Percentiles rank a stretch among this genome's conserved stretches.
Evolutionary conservation across 2,329 filamentous ascomycete genomes (phyloP).

Genomic region (Claviceps sorghi): DNA sequence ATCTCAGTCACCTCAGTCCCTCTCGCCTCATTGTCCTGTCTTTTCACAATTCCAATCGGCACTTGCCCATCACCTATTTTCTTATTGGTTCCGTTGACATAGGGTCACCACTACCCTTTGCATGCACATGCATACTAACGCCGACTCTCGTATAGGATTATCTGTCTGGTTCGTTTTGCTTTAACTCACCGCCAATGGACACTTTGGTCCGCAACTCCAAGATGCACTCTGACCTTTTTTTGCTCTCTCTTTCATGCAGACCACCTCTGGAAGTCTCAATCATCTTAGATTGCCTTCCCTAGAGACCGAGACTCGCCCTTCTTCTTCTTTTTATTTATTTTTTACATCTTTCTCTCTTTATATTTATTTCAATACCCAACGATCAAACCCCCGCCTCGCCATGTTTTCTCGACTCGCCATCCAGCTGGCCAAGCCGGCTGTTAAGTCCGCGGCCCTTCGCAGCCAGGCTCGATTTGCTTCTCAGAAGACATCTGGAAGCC

Average conservation of each 20-base stretch:
- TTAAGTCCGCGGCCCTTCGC: constrained; percentile 27
- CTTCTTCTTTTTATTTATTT: not conserved
- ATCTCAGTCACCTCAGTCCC: not conserved
- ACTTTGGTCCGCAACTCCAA: constrained; percentile 13
- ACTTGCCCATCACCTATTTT: not conserved
- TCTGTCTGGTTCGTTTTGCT: constrained; percentile 49
- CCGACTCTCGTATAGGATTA: constrained; percentile 43
- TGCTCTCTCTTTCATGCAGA: constrained; percentile 13
- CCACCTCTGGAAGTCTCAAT: constrained; percentile 29
- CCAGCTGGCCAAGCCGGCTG: constrained; percentile 38
- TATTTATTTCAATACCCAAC: not conserved
- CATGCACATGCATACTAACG: constrained; percentile 24
- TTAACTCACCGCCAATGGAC: constrained; percentile 23
- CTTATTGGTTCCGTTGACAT: not conserved
- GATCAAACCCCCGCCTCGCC: constrained; percentile 14
- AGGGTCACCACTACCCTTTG: not conserved
- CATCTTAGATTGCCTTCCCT: constrained; percentile 11
- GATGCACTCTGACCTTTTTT: constrained; percentile 2
- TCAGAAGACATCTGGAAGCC: constrained; percentile 41
- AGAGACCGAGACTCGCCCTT: not conserved
- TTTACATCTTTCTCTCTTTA: not conserved
- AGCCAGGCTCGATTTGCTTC: constrained; percentile 24
- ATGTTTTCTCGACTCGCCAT: constrained; percentile 48
- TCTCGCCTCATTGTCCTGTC: not conserved
- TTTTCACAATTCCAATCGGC: not conserved